phyloP scores from a whole-genome alignment of 306 rosid species.

The Quercus rubra region DNA sequence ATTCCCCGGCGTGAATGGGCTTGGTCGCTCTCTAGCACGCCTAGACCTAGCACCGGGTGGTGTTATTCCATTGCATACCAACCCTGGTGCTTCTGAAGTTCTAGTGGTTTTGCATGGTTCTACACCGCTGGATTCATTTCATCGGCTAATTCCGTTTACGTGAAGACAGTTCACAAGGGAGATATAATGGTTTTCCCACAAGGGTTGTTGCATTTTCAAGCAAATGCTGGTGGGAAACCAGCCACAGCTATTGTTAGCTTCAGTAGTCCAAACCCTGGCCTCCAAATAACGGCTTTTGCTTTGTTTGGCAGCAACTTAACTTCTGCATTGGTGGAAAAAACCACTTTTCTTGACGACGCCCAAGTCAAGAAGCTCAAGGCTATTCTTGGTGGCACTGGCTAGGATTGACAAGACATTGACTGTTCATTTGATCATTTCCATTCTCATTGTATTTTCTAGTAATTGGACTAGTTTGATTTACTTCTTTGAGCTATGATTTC shows the following conservation, averaged over 20 bases:
- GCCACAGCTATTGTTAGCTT: conserved; percentile 48
- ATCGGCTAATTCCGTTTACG: conserved; percentile 52
- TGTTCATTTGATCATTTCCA: not conserved
- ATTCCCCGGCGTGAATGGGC: conserved; percentile 70
- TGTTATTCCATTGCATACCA: conserved; percentile 85
- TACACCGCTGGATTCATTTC: conserved; percentile 58
- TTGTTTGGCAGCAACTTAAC: conserved; percentile 60
- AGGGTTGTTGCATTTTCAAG: conserved; percentile 74
- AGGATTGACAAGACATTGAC: conserved; percentile 1
- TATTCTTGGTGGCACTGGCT: conserved; percentile 72
- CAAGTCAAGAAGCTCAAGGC: conserved; percentile 70
- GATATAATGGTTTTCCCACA: conserved; percentile 76
- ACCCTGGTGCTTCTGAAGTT: conserved; percentile 67
- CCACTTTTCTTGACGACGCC: conserved; percentile 70
- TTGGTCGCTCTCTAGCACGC: conserved; percentile 59
- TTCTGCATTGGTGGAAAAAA: conserved; percentile 38
- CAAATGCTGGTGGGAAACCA: conserved; percentile 32
- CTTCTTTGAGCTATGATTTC: not conserved
- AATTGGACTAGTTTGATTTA: not conserved
- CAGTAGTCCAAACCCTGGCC: conserved; percentile 78
- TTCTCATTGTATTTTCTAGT: not conserved
- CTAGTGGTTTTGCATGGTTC: conserved; percentile 47
- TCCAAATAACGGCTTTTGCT: conserved; percentile 75
- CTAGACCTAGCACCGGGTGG: conserved; percentile 65
- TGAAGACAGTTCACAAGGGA: conserved; percentile 56